A percentile compares a stretch with the other conserved stretches of the same genome.
phyloP scores from a whole-genome alignment of 2,329 filamentous ascomycete species.

The Fusarium sp. region DNA sequence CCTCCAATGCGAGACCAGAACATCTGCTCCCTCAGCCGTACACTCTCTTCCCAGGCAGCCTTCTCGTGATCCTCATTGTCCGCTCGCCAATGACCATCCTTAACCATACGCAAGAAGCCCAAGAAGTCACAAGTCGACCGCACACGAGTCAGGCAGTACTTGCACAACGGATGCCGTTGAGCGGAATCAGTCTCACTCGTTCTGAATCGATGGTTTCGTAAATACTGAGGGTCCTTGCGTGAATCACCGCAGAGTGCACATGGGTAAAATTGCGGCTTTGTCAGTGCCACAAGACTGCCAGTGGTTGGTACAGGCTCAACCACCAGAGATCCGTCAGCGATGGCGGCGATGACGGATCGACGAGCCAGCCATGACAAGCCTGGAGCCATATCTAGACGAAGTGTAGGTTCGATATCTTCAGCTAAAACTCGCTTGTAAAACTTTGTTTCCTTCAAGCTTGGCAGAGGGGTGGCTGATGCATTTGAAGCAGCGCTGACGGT shows the following conservation, averaged over 20 bases:
- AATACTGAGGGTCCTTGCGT: slow-evolving; percentile 75
- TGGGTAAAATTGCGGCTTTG: slow-evolving; percentile 68
- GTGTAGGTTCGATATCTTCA: slow-evolving; percentile 94
- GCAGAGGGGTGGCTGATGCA: slow-evolving; percentile 52
- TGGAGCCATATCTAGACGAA: slow-evolving; percentile 88
- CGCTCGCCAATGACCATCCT: slow-evolving; percentile 90
- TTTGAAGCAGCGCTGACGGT: slow-evolving; percentile 58
- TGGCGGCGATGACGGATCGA: slow-evolving; percentile 82
- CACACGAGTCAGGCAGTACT: slow-evolving; percentile 84
- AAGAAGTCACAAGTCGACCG: slow-evolving; percentile 93
- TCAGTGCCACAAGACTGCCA: slow-evolving; percentile 59
- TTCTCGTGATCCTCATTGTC: slow-evolving; percentile 87
- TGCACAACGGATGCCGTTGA: slow-evolving; percentile 89
- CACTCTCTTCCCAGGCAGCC: slow-evolving; percentile 93
- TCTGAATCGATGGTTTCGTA: slow-evolving; percentile 87
- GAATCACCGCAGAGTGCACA: slow-evolving; percentile 92
- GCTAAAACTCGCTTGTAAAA: slow-evolving; percentile 91
- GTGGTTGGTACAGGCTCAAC: slow-evolving; percentile 85
- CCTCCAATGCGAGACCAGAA: slow-evolving; percentile 96
- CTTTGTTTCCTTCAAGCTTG: slow-evolving; percentile 84
- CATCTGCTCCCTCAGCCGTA: slow-evolving; percentile 90
- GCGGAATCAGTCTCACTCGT: slow-evolving; percentile 88
- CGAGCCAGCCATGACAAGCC: slow-evolving; percentile 94
- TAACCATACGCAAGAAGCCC: slow-evolving; percentile 88
- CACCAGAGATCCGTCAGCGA: slow-evolving; percentile 85